phyloP scores from a whole-genome alignment of 441 rosid genomes.

The Gossypium aridum region DNA sequence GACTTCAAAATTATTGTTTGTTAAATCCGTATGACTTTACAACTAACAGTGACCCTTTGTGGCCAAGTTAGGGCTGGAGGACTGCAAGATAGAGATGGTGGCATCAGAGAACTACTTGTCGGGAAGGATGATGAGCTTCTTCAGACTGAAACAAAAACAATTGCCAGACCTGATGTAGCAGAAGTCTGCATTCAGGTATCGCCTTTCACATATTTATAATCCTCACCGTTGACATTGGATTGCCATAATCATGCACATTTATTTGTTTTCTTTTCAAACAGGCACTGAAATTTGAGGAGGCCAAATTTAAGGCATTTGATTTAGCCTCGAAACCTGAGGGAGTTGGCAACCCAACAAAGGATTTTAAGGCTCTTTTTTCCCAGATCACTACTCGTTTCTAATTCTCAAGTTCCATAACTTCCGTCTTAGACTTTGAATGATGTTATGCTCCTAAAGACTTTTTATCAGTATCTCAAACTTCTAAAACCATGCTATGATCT shows the following conservation, averaged over 20 bases:
- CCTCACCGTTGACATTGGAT: neutral
- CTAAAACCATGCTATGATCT: neutral
- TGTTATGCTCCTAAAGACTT: neutral
- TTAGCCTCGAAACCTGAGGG: slow-evolving; percentile 89
- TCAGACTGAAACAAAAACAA: slow-evolving; percentile 66
- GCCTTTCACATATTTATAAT: neutral
- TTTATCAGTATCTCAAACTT: neutral
- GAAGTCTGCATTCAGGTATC: slow-evolving; percentile 92
- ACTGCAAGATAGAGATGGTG: slow-evolving; percentile 84
- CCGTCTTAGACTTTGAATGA: no score
- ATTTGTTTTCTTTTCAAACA: slow-evolving; percentile 17
- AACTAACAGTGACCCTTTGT: slow-evolving; percentile 8
- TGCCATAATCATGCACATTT: neutral
- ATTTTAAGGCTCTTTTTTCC: slow-evolving; percentile 80
- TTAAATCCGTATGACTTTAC: slow-evolving; percentile 4
- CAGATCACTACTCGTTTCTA: slow-evolving; percentile 55
- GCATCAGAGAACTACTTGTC: slow-evolving; percentile 64
- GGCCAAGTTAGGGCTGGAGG: slow-evolving; percentile 83
- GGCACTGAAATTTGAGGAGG: slow-evolving; percentile 77
- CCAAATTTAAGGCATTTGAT: slow-evolving; percentile 85
- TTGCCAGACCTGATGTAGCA: slow-evolving; percentile 82
- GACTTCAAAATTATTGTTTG: neutral
- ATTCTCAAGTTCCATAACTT: slow-evolving; percentile 6
- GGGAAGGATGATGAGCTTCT: slow-evolving; percentile 96
- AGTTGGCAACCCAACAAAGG: slow-evolving; percentile 64